phyloP scores from a whole-genome alignment of 2,329 filamentous ascomycete genomes.

The Proliferodiscus dingleyae region DNA sequence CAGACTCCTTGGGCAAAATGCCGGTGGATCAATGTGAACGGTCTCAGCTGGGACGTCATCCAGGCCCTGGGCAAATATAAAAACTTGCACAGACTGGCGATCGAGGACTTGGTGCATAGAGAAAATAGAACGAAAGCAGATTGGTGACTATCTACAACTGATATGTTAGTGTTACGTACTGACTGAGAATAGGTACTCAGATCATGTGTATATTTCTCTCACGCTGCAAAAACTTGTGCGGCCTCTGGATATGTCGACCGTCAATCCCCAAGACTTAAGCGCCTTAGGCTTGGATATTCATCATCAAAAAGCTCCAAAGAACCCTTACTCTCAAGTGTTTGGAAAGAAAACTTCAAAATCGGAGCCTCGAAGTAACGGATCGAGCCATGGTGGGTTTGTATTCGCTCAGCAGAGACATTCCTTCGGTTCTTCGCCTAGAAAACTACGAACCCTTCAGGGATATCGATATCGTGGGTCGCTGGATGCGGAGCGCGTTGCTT shows the following conservation, averaged over 20 bases:
- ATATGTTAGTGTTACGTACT: constrained; percentile 1
- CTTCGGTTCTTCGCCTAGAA: constrained; percentile 28
- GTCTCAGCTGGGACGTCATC: constrained; percentile 91
- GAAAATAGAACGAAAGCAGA: constrained; percentile 85
- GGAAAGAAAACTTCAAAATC: too few species aligned
- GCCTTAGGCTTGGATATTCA: background rate
- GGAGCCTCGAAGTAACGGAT: background rate
- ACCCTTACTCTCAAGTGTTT: too few species aligned
- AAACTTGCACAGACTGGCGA: constrained; percentile 72
- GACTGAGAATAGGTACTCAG: constrained; percentile 43
- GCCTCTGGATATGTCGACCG: constrained; percentile 17
- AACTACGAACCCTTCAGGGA: constrained; percentile 70
- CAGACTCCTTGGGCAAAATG: constrained; percentile 62
- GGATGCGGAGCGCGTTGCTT: constrained; percentile 76
- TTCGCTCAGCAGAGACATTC: background rate
- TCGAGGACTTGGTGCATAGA: constrained; percentile 86
- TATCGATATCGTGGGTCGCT: constrained; percentile 79
- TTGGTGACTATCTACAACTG: constrained; percentile 52
- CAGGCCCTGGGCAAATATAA: constrained; percentile 73
- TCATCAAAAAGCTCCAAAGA: background rate
- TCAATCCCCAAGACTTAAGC: constrained; percentile 9
- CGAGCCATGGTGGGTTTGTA: background rate
- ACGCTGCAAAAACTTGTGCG: constrained; percentile 82
- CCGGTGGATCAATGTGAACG: constrained; percentile 96
- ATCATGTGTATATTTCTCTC: constrained; percentile 67